These are phyloP conservation scores for Tetragonia tetragonoides DNA, from an alignment of 148 eudicot species.

Conservation along the genomic window DNA sequence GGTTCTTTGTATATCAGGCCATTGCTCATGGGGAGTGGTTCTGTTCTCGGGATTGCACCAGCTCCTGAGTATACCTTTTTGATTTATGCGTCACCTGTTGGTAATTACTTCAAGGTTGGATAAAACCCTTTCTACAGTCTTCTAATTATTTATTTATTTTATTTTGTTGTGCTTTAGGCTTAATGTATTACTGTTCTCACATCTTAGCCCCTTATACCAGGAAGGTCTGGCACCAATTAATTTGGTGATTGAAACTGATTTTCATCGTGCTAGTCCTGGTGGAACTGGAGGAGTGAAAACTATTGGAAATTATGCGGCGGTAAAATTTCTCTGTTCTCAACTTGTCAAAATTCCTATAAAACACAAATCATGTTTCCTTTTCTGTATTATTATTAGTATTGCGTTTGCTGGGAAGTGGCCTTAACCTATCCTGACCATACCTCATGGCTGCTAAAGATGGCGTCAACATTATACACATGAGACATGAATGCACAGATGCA, in stretches of 20 bases:
- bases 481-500: background rate
- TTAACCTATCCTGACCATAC: background rate
- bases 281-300: slow-evolving; percentile 96
- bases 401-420: background rate
- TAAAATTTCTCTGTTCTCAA: slow-evolving; percentile 32
- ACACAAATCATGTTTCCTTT: background rate
- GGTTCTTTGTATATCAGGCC: slow-evolving; percentile 88
- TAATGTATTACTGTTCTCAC: slow-evolving; percentile 4
- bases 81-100: slow-evolving; percentile 88
- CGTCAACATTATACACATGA: background rate
- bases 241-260: slow-evolving; percentile 79
- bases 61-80: slow-evolving; percentile 95
- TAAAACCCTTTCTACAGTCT: background rate
- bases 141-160: background rate
- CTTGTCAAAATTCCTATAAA: background rate
- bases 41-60: slow-evolving; percentile 91
- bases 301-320: slow-evolving; percentile 93
- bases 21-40: slow-evolving; percentile 94
- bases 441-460: background rate
- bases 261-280: slow-evolving; percentile 97
- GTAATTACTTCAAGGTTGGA: slow-evolving; percentile 91
- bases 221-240: slow-evolving; percentile 90
- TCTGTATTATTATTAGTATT: background rate
- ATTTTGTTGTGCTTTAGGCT: background rate
- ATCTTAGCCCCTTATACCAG: slow-evolving; percentile 39